Evolutionary conservation across 176 grass and related monocot genomes (phyloP), one percentile per base, ranked within the genome.

Genomic region (Oryza australiensis): DNA sequence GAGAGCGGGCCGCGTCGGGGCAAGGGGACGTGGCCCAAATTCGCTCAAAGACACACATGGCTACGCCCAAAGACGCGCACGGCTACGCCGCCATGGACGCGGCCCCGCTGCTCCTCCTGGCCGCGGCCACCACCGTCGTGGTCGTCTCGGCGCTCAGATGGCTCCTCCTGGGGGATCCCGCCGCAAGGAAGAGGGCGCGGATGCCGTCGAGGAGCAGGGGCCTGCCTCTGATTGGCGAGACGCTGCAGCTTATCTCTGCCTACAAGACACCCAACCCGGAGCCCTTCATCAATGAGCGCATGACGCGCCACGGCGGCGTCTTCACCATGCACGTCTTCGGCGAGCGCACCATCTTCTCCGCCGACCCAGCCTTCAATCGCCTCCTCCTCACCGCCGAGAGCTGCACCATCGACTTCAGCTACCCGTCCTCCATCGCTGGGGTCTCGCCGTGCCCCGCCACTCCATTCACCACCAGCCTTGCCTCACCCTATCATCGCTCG

Each of bases 371-470:
- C 64, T 97, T 97, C 83, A 97, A 97, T 73, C 85, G 89, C 73
- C 59, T 85, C 72, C 85, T 94, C 68, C 90, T 98, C 51, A 70
- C 82, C 22, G 90, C 88, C 15, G 96, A 98, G 84, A 93, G 96
- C 16, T 86, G 90, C n/a, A 70, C 85, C 57, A 90, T 94, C 43
- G 83, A 91, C 85, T 88, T 76, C 87, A 98, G 96, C 90, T 98
- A 98, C 82, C 96, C 93, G 8, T 95, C 96, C 12, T 98, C 96
- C 82, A 98, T 98, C 85, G 65, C 86, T n/a, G n/a, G n/a, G n/a
- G n/a, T n/a, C n/a, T n/a, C n/a, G n/a, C n/a, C n/a, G n/a, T n/a
- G n/a, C n/a, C n/a, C n/a, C n/a, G n/a, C n/a, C n/a, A n/a, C n/a
- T n/a, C n/a, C n/a, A n/a, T n/a, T n/a, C n/a, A n/a, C n/a, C n/a